Base-by-base conservation (phyloP, 2,329 filamentous ascomycete species). In the Lecanosticta acicola region DNA sequence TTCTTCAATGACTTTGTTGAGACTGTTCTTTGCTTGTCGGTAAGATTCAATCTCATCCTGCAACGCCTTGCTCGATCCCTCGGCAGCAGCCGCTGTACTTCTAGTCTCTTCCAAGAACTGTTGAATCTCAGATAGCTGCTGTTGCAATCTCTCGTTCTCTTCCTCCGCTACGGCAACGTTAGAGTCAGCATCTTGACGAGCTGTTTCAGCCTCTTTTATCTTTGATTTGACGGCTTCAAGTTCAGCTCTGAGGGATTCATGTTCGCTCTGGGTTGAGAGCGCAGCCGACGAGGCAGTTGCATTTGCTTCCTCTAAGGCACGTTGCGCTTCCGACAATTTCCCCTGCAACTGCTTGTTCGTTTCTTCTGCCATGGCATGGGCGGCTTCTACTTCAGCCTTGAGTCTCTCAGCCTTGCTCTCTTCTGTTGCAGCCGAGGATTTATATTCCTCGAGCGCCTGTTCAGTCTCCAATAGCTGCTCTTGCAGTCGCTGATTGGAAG, bases 11-110 rank as follows among this genome's bases (percentile, higher is more conserved):
- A 39, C 13, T 16, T 14, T 24, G 37, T 35, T 32, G 32, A 29
- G 17, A 3, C 29, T 26, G 7, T 20, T 26, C 32, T 39, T 36
- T 7, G 29, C 35, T 13, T 24, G 16, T 18, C 35, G 26, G 17
- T 35, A 35, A 4, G 36, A 24, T 38, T 49, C 39, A 11, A 50
- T 39, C 39, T 53, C 50, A 19, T 38, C 43, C 16, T 44, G 40
- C 13, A 50, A 26, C 13, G 24, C 39, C 11, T 39, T 46, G 21
- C 42, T 44, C 19, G 48, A 42, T 4, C 45, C 48, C 17, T 43
- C 42, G 19, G 29, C 39, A 7, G 39, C 29, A 3, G 39, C 39
- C 13, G 39, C 29, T 20, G 26, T 33, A 2, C 14, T 16, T 11
- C 18, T 14, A 3, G 42, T 16, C 24, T 47, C 16, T 33, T 45